These are phyloP conservation scores for Viola pubescens DNA, from an alignment of 441 rosid genomes.

Conservation along the genomic window DNA sequence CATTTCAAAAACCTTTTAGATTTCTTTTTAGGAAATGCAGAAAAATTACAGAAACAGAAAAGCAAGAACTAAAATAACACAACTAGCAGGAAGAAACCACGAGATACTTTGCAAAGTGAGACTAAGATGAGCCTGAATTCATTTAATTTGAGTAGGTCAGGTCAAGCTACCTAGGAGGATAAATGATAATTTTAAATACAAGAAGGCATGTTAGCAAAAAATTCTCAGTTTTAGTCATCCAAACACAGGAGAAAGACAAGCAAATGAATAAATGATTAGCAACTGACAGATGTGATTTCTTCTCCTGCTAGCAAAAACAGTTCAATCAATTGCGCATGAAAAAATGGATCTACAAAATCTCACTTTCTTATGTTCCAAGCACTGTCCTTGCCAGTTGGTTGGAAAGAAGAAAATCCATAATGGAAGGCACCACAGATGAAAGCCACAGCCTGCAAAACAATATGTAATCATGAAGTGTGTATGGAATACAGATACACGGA, in stretches of 20 bases:
- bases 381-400: constrained; percentile 36
- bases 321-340: not conserved
- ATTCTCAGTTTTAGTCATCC: too few relatives aligned
- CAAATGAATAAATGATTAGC: not conserved
- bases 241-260: not conserved
- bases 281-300: not conserved
- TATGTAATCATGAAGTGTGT: too few relatives aligned
- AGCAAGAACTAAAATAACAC: not conserved
- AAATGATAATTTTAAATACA: too few relatives aligned
- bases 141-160: too few relatives aligned
- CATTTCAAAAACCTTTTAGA: constrained; percentile 7
- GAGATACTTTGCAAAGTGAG: too few relatives aligned
- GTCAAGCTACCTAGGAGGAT: too few relatives aligned
- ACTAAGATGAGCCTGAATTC: too few relatives aligned
- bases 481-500: too few relatives aligned
- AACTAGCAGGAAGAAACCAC: not conserved
- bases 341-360: constrained; percentile 12
- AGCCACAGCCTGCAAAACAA: constrained; percentile 68
- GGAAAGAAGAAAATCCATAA: constrained; percentile 40
- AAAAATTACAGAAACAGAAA: not conserved
- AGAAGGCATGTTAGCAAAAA: too few relatives aligned
- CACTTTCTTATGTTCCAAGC: constrained; percentile 63
- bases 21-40: not conserved
- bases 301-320: not conserved
- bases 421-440: constrained; percentile 62